Evolutionary conservation across 306 rosid species (phyloP), one percentile per base, ranked within the genome.

Genomic region (Cyclanthera cordifolia): DNA sequence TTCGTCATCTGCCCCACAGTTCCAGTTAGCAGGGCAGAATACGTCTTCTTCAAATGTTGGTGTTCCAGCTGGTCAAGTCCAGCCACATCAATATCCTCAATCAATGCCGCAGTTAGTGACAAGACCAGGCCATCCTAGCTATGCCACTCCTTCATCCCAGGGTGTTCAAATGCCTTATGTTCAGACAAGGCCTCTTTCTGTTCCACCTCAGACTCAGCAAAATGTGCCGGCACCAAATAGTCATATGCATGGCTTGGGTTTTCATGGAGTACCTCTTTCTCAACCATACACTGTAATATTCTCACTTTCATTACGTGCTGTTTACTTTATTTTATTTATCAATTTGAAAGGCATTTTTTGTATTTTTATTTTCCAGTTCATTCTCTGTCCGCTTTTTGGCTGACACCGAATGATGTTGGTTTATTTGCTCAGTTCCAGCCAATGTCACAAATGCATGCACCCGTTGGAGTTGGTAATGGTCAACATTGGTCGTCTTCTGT

Each of bases 401-500:
- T 82, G 86, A 85, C 81, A 54, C 94, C 80, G 56, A 89, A 85
- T 74, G 88, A 82, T 84, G 81, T 73, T 74, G 88, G 65, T 75
- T 53, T 81, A n/a, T 6, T 74, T 46, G 72, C 84, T 47, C 90
- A 84, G 71, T 89, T 84, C 87, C 98, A 81, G 78, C 82, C 80
- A 53, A 80, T 81, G 20, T 82, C 95, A 56, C 99, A 90, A 74
- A 79, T 85, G 85, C 87, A 59, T 74, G 91, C 90, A 59, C 88
- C 78, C 13, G 17, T 61, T 59, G 79, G 73, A 32, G 58, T 92
- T 74, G 73, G 78, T 70, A 73, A 80, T 6, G 92, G 87, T 52
- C 96, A 89, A 74, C 82, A 87, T 61, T 93, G 96, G 98, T n/a
- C 73, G 70, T 72, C 95, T 69, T 80, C 98, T 77, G 86, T 69